Percentiles rank a stretch among this genome's conserved stretches.
Evolutionary conservation across 2,329 filamentous ascomycete species (phyloP).

Genomic region (Ilyonectria robusta): DNA sequence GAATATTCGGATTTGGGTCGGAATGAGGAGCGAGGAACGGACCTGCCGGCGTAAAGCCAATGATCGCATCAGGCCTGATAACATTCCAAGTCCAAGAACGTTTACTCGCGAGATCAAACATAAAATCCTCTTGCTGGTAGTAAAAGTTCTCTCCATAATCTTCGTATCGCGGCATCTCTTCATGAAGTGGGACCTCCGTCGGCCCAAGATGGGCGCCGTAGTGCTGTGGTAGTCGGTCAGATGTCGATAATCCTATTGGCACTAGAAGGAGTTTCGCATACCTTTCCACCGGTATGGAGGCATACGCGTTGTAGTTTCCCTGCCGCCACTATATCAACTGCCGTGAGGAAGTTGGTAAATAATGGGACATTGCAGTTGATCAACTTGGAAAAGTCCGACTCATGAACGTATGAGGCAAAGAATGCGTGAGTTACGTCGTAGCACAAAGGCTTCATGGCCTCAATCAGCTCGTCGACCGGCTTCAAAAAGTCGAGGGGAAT

Average conservation of each 20-base stretch:
- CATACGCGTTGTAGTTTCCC: constrained; percentile 32
- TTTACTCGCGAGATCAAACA: constrained; percentile 29
- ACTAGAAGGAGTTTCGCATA: background rate
- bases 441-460: constrained; percentile 33
- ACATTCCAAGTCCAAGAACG: constrained; percentile 38
- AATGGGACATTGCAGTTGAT: constrained; percentile 31
- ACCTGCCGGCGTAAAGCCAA: constrained; percentile 36
- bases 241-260: background rate
- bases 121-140: constrained; percentile 35
- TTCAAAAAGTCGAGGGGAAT: constrained; percentile 35
- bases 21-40: background rate
- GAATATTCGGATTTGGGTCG: background rate
- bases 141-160: constrained; percentile 38
- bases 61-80: constrained; percentile 36
- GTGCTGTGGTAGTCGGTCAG: constrained; percentile 16
- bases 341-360: constrained; percentile 34
- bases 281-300: constrained; percentile 37
- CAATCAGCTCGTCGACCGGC: constrained; percentile 34
- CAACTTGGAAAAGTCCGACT: constrained; percentile 34
- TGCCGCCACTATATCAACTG: constrained; percentile 32
- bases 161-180: constrained; percentile 35
- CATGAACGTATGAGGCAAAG: constrained; percentile 37
- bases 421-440: constrained; percentile 37
- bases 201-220: constrained; percentile 37
- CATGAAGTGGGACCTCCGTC: constrained; percentile 33